Percentiles rank a stretch among this genome's conserved stretches.
These are phyloP conservation scores for Aspergillus conjunctus DNA, from an alignment of 495 filamentous ascomycete species.

Conservation along the genomic window DNA sequence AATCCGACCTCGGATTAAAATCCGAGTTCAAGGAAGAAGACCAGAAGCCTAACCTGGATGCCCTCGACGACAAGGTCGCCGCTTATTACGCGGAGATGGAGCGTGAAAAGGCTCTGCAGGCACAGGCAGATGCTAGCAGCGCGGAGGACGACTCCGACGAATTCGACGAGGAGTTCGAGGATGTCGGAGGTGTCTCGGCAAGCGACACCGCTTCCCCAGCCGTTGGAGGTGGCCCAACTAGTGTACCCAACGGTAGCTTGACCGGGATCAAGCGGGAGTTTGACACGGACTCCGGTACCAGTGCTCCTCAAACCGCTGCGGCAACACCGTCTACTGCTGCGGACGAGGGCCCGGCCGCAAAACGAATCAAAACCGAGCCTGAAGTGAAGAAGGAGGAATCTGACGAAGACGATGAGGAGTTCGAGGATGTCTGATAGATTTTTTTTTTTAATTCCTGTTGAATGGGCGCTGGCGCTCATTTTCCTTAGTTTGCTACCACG, in stretches of 20 bases:
- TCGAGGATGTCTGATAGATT: constrained; percentile 48
- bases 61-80: constrained; percentile 51
- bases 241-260: constrained; percentile 38
- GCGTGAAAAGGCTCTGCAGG: constrained; percentile 50
- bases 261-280: constrained; percentile 44
- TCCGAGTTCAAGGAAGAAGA: constrained; percentile 55
- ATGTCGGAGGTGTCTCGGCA: constrained; percentile 46
- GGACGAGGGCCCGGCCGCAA: constrained; percentile 45
- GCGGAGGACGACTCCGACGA: constrained; percentile 53
- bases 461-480: constrained; percentile 23
- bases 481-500: background rate
- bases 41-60: constrained; percentile 50
- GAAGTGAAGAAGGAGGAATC: constrained; percentile 45
- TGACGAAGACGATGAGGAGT: constrained; percentile 57
- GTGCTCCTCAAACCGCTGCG: constrained; percentile 43
- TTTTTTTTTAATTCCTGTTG: background rate
- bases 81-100: constrained; percentile 57
- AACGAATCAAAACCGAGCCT: constrained; percentile 46
- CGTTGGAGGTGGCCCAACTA: constrained; percentile 17
- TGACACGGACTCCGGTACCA: constrained; percentile 45
- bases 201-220: constrained; percentile 45
- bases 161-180: constrained; percentile 53
- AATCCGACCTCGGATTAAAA: constrained; percentile 43
- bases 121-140: constrained; percentile 47
- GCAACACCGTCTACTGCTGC: constrained; percentile 45